Conservation (phyloP, 805 yeast genomes). For the Saccharomycopsis javanensis region DNA sequence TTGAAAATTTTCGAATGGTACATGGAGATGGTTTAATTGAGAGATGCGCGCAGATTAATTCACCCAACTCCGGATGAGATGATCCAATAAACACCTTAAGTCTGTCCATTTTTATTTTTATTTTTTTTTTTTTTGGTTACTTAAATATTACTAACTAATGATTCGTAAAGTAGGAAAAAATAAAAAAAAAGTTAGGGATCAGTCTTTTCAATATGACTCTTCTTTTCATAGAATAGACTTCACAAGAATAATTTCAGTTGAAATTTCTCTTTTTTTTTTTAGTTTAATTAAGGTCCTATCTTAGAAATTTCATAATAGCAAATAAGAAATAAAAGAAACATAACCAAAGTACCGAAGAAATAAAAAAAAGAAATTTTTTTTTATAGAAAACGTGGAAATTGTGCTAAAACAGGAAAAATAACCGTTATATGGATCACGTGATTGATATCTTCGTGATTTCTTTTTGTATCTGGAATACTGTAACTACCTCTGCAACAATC, state of each 20-base stretch:
- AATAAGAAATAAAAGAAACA: neutral
- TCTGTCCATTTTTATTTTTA: conserved; percentile 24
- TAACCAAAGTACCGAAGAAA: neutral
- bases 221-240: too few relatives aligned
- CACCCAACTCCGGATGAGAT: conserved; percentile 29
- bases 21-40: conserved; percentile 30
- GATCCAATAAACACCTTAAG: conserved; percentile 29
- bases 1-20: conserved; percentile 65
- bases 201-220: neutral
- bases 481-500: too few relatives aligned
- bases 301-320: too few relatives aligned
- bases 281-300: neutral
- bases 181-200: too few relatives aligned
- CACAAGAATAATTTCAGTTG: too few relatives aligned
- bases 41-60: conserved; percentile 27
- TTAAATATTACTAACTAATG: too few relatives aligned
- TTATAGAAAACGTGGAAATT: neutral
- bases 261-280: too few relatives aligned
- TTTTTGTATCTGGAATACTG: too few relatives aligned
- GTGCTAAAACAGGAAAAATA: neutral
- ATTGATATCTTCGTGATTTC: too few relatives aligned
- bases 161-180: too few relatives aligned
- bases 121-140: neutral
- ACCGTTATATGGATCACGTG: neutral
- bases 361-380: too few relatives aligned